A percentile compares a stretch with the other conserved stretches of the same genome.
Conservation (phyloP, 2,329 filamentous ascomycete species). For the Nigrospora osmanthi region DNA sequence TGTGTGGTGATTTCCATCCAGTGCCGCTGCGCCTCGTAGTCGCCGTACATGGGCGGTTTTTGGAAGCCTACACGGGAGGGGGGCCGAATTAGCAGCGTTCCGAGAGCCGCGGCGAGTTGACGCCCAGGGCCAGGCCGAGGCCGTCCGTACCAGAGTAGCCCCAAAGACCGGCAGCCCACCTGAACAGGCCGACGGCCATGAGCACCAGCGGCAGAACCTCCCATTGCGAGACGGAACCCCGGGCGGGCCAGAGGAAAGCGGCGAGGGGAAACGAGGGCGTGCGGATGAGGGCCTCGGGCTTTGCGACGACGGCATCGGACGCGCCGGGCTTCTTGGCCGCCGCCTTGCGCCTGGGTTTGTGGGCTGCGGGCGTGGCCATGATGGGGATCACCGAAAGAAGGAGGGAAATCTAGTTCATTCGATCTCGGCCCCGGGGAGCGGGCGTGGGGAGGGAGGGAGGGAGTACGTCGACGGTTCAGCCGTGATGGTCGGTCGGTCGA, state of each 20-base stretch:
- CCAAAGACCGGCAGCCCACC: constrained; percentile 90
- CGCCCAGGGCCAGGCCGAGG: too few species aligned
- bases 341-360: constrained; percentile 50
- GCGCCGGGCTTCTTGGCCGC: constrained; percentile 37
- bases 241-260: constrained; percentile 89
- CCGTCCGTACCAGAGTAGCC: constrained; percentile 72
- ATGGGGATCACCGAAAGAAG: constrained; percentile 10
- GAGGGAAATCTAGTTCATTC: too few species aligned
- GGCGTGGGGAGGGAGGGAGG: too few species aligned
- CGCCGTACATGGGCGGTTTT: constrained; percentile 84
- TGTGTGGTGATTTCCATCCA: constrained; percentile 97
- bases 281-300: constrained; percentile 38
- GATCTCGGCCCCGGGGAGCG: too few species aligned
- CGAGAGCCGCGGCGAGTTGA: too few species aligned
- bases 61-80: constrained; percentile 59
- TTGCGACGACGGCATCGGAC: constrained; percentile 24
- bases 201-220: constrained; percentile 79
- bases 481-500: too few species aligned
- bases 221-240: constrained; percentile 83
- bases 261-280: constrained; percentile 80
- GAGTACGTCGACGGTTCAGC: too few species aligned
- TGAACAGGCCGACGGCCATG: constrained; percentile 84
- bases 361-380: constrained; percentile 44
- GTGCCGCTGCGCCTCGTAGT: constrained; percentile 95
- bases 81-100: constrained; percentile 5